A percentile compares a stretch with the other conserved stretches of the same genome.
Conservation (phyloP, 2,329 filamentous ascomycete genomes). For the Pseudogymnoascus sp. region DNA sequence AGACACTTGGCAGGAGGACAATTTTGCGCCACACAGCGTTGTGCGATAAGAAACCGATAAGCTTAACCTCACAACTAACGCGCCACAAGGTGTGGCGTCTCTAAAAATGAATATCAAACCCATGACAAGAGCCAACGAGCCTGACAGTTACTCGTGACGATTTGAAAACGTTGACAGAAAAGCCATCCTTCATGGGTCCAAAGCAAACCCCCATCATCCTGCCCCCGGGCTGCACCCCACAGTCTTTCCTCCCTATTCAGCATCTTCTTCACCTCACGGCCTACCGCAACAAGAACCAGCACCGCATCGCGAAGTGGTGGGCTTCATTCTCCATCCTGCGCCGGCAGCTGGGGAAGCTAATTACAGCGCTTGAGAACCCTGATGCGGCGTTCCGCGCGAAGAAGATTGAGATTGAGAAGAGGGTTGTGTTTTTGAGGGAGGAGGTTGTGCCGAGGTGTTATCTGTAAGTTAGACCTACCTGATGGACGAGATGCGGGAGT, state of each 20-base stretch:
- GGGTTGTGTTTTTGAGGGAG: slow-evolving; percentile 32
- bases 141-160: background rate
- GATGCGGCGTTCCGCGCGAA: slow-evolving; percentile 29
- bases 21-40: background rate
- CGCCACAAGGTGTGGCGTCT: background rate
- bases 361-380: slow-evolving; percentile 31
- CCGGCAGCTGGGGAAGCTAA: slow-evolving; percentile 51
- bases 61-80: background rate
- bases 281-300: slow-evolving; percentile 87
- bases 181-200: background rate
- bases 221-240: background rate
- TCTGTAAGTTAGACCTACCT: slow-evolving; percentile 31
- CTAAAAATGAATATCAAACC: slow-evolving; percentile 8
- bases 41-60: background rate
- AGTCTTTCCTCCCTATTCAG: slow-evolving; percentile 32
- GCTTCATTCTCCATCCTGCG: slow-evolving; percentile 62
- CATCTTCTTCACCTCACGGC: slow-evolving; percentile 62
- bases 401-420: slow-evolving; percentile 24
- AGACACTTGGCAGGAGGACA: slow-evolving; percentile 4
- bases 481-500: background rate
- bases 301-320: slow-evolving; percentile 76
- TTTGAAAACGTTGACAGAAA: background rate
- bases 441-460: slow-evolving; percentile 35
- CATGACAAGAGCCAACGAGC: background rate
- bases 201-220: slow-evolving; percentile 1